phyloP scores from a whole-genome alignment of 345 rosid species.

The Populus ilicifolia region DNA sequence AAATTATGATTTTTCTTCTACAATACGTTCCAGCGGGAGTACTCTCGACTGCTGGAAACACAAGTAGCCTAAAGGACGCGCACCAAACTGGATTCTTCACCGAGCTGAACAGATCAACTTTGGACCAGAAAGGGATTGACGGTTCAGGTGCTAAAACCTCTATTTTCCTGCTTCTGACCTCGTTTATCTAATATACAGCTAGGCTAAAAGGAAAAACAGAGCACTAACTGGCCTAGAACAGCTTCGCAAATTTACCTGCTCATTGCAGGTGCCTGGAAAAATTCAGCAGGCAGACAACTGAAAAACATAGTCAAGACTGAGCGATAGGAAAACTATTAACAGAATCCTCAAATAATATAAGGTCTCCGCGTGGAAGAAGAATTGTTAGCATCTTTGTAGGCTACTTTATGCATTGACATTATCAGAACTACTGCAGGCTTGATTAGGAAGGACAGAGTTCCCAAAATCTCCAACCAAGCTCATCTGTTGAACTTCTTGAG shows the following conservation, averaged over 20 bases:
- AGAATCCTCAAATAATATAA: slow-evolving; percentile 9
- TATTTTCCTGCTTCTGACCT: slow-evolving; percentile 1
- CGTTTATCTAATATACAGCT: neutral
- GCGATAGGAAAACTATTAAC: slow-evolving; percentile 20
- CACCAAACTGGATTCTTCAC: slow-evolving; percentile 9
- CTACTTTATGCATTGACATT: slow-evolving; percentile 42
- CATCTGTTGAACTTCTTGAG: slow-evolving; percentile 81
- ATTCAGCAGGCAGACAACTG: neutral
- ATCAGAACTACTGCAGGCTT: slow-evolving; percentile 68
- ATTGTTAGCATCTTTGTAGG: slow-evolving; percentile 16
- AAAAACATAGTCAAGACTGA: neutral
- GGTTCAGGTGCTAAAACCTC: neutral
- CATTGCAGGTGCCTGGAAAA: neutral
- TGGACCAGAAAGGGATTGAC: neutral
- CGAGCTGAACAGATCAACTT: neutral
- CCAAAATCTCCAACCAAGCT: slow-evolving; percentile 20
- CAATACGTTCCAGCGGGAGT: neutral
- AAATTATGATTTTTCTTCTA: slow-evolving; percentile 17
- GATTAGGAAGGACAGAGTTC: slow-evolving; percentile 46
- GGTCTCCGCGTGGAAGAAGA: slow-evolving; percentile 9
- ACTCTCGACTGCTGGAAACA: neutral
- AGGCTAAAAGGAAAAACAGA: neutral
- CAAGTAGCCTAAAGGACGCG: neutral
- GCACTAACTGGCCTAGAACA: slow-evolving; percentile 3
- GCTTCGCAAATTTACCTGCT: neutral